These are phyloP conservation scores for Epichloe amarillans DNA, from an alignment of 2,329 filamentous ascomycete species.

Conservation along the genomic window DNA sequence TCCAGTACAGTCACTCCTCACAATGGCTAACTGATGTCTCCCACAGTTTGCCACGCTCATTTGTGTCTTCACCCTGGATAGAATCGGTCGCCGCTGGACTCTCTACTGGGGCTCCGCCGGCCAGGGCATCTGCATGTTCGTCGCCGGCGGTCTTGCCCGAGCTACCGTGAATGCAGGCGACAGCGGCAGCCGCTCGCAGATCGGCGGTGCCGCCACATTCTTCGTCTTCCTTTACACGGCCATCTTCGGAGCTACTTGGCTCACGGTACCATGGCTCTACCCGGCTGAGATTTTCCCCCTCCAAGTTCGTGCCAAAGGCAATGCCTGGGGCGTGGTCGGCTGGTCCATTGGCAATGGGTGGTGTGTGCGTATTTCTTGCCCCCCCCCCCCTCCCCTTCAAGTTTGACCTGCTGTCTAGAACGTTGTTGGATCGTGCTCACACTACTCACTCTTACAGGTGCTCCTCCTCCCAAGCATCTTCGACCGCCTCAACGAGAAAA, in stretches of 20 bases:
- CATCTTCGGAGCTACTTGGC: conserved; percentile 31
- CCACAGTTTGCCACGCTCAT: conserved; percentile 45
- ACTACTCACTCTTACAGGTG: conserved; percentile 9
- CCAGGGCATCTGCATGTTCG: conserved; percentile 54
- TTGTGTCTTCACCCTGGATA: conserved; percentile 56
- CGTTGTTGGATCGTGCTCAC: too few relatives aligned
- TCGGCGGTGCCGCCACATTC: conserved; percentile 51
- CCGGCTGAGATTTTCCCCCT: conserved; percentile 47
- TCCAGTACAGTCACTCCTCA: not conserved
- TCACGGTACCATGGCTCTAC: conserved; percentile 47
- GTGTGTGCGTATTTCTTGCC: conserved; percentile 53
- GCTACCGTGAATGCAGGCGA: conserved; percentile 30
- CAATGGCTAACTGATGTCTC: not conserved
- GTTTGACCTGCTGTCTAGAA: not conserved
- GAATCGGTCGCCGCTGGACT: conserved; percentile 55
- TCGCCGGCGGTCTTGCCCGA: conserved; percentile 49
- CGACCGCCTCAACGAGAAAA: conserved; percentile 51
- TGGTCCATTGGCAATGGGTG: conserved; percentile 45
- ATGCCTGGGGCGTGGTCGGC: conserved; percentile 44
- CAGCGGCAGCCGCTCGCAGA: conserved; percentile 29
- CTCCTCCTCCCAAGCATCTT: conserved; percentile 50
- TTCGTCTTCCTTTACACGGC: conserved; percentile 50
- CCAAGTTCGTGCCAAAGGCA: conserved; percentile 43
- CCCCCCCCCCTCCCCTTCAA: not conserved
- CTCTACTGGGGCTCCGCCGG: conserved; percentile 54